These are phyloP conservation scores for Chlorella vulgaris DNA, from an alignment of 139 green algal species.

Conservation along the genomic window DNA sequence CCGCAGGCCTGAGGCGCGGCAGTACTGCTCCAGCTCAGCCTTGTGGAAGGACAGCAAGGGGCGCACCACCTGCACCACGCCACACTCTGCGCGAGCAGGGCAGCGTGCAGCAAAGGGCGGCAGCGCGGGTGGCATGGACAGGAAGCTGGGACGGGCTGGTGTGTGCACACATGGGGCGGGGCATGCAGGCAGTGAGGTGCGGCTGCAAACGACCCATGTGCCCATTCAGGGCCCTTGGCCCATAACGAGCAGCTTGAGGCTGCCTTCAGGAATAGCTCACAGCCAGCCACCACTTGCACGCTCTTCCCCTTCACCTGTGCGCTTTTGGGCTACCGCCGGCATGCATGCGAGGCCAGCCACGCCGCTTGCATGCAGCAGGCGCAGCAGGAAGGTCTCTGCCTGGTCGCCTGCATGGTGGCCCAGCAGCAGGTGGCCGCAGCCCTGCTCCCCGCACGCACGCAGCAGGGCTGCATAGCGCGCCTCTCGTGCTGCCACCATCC, in stretches of 20 bases:
- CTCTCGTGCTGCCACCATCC: conserved; percentile 43
- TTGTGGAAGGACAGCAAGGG: conserved; percentile 52
- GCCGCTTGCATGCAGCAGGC: conserved; percentile 54
- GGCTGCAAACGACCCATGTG: too few relatives aligned
- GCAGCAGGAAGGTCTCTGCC: conserved; percentile 62
- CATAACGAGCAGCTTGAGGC: too few relatives aligned
- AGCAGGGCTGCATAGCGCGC: conserved; percentile 48
- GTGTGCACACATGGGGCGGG: too few relatives aligned
- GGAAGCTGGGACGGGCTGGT: too few relatives aligned
- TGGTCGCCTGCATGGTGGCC: conserved; percentile 66
- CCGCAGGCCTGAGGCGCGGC: conserved; percentile 15
- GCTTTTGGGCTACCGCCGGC: background rate
- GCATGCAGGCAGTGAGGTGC: too few relatives aligned
- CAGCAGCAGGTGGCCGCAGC: conserved; percentile 42
- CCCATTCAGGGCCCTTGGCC: too few relatives aligned
- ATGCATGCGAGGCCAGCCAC: conserved; percentile 61
- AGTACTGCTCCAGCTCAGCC: conserved; percentile 44
- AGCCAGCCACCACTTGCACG: too few relatives aligned
- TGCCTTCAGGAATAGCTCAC: too few relatives aligned
- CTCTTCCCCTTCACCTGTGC: conserved; percentile 3
- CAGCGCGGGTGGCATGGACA: too few relatives aligned
- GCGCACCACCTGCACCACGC: conserved; percentile 35
- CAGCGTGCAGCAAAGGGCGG: background rate
- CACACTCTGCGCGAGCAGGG: background rate
- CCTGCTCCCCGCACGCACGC: conserved; percentile 11